Evolutionary conservation across 257 asterid species (phyloP).

Genomic region (Catharanthus roseus): DNA sequence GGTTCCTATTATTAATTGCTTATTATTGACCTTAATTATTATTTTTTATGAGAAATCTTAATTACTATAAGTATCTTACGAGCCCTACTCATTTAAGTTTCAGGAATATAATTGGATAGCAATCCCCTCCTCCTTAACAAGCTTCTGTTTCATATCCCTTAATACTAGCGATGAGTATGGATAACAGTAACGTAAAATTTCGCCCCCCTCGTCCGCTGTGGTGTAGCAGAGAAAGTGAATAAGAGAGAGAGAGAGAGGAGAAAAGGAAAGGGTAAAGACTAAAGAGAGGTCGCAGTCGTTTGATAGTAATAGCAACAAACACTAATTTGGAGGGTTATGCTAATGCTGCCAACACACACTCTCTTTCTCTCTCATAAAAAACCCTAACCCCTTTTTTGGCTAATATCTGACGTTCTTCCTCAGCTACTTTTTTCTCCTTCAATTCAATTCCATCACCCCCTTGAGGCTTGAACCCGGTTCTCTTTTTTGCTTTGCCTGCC

Average conservation of each 20-base stretch:
- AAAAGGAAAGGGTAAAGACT: background rate
- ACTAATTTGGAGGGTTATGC: slow-evolving; percentile 2
- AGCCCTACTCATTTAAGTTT: too few species aligned
- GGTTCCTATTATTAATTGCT: too few species aligned
- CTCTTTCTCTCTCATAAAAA: slow-evolving; percentile 5
- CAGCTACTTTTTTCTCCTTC: background rate
- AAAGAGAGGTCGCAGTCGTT: slow-evolving; percentile 15
- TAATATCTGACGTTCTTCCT: slow-evolving; percentile 11
- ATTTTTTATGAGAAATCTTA: too few species aligned
- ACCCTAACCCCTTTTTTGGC: slow-evolving; percentile 18
- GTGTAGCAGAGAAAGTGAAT: slow-evolving; percentile 15
- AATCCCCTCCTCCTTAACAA: too few species aligned
- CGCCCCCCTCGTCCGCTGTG: slow-evolving; percentile 29
- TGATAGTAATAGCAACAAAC: slow-evolving; percentile 14
- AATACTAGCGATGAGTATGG: too few species aligned
- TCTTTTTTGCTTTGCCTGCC: slow-evolving; percentile 11
- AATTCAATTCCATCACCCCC: background rate
- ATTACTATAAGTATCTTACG: too few species aligned
- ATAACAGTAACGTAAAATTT: slow-evolving; percentile 4
- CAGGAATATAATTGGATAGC: too few species aligned
- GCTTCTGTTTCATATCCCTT: too few species aligned
- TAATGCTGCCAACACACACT: slow-evolving; percentile 20
- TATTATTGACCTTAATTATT: too few species aligned
- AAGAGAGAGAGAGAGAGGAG: too few species aligned
- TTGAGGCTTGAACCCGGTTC: background rate